Base-by-base conservation (phyloP, 148 eudicot genomes). In the Euryodendron excelsum region DNA sequence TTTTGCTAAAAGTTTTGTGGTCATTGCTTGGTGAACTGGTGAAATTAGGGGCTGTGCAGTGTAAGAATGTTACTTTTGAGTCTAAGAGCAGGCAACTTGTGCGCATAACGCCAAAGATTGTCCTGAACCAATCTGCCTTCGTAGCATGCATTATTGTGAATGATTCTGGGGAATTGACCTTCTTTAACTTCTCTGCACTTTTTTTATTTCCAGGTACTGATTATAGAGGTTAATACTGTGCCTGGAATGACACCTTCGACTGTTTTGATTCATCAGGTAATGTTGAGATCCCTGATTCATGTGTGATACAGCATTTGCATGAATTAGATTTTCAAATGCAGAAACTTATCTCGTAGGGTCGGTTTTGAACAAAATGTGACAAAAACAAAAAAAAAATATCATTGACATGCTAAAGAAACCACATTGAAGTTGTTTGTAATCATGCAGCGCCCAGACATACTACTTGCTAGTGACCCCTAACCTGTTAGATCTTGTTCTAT, bases 191-290 rank as follows among this genome's bases (percentile, higher is more conserved):
- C 30, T 27, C 2, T 36, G 47, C 53, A 68, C 15, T 18, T 73
- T 33, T 21, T 59, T 30, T 79, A 56, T 53, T 79, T 80, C 65
- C 86, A 94, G 98, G 94, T 94, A 53, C 82, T 94, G 62, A 85
- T 92, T 69, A 94, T 94, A 67, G 98, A 94, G 86, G 98, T 90
- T 47, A 94, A 94, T 76, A 94, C 97, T 11, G 97, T 94, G 72
- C 98, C 98, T 45, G 97, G 98, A 82, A 92, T 94, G 98, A 94
- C 98, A 23, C 98, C 98, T 13, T 94, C 98, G 53, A 94, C 98
- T 41, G 98, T 92, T 64, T 86, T 94, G 78, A 88, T 94, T 75
- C 97, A 92, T 87, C 98, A 94, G 98, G 98, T 94, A 83, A 85
- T 81, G 60, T 60, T 61, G 48, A 55, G 39, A 64, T 73, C 17